These are phyloP conservation scores for Cyberlindnera euphorbiae DNA, from an alignment of 805 yeast genomes.

Conservation along the genomic window DNA sequence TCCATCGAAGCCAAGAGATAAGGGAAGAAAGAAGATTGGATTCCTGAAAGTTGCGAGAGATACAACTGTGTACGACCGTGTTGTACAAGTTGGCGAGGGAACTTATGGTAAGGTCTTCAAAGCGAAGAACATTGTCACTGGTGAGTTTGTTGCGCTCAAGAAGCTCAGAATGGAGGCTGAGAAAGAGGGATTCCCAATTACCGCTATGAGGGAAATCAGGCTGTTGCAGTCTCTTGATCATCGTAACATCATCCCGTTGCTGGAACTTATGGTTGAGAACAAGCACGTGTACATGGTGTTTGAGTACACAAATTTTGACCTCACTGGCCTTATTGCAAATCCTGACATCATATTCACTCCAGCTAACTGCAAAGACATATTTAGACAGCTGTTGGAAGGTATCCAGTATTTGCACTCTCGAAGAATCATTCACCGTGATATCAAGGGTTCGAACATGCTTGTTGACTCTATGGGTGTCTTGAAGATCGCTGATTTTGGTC, in stretches of 20 bases:
- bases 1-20: not conserved
- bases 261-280: constrained; percentile 85
- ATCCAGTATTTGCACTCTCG: constrained; percentile 63
- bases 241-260: constrained; percentile 70
- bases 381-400: constrained; percentile 64
- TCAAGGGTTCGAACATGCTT: constrained; percentile 75
- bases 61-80: constrained; percentile 51
- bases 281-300: constrained; percentile 80
- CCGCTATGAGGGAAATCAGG: constrained; percentile 89
- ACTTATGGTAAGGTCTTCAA: constrained; percentile 96
- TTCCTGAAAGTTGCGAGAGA: constrained; percentile 21
- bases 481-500: constrained; percentile 78
- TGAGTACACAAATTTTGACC: constrained; percentile 90
- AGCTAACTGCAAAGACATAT: constrained; percentile 62
- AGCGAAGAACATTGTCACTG: constrained; percentile 67
- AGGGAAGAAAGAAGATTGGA: constrained; percentile 10
- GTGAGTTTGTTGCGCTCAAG: constrained; percentile 79
- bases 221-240: constrained; percentile 80
- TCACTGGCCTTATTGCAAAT: constrained; percentile 81
- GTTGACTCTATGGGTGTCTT: constrained; percentile 57
- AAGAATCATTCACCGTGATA: constrained; percentile 72
- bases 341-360: constrained; percentile 58
- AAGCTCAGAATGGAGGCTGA: constrained; percentile 79
- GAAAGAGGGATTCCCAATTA: constrained; percentile 93
- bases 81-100: constrained; percentile 96